A percentile compares a stretch with the other conserved stretches of the same genome.
Conservation (phyloP, 1,284 basidiomycete species). For the Leccinum fuscescens region DNA sequence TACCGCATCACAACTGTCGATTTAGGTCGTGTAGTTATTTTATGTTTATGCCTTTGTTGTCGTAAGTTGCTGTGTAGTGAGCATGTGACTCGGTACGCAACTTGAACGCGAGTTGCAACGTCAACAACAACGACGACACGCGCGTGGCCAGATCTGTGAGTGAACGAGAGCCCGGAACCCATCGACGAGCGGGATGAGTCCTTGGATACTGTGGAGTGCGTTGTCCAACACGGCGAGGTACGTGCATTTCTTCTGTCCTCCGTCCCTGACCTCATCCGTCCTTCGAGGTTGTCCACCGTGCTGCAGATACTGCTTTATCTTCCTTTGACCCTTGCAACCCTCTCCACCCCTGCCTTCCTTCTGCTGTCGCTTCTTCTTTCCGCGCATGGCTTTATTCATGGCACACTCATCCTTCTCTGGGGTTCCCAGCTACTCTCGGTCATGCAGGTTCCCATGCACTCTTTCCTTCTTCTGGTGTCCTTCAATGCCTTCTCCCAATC, state of each 20-base stretch:
- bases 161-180: slow-evolving; percentile 5
- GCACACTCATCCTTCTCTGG: slow-evolving; percentile 67
- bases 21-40: slow-evolving; percentile 7
- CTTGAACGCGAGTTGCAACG: neutral
- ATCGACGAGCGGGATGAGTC: slow-evolving; percentile 36
- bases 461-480: slow-evolving; percentile 74
- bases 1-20: slow-evolving; percentile 19
- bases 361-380: slow-evolving; percentile 78
- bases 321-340: slow-evolving; percentile 76
- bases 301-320: slow-evolving; percentile 81
- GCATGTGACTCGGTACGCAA: slow-evolving; percentile 10
- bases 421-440: slow-evolving; percentile 65
- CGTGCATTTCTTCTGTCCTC: slow-evolving; percentile 6
- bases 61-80: neutral
- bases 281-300: slow-evolving; percentile 64
- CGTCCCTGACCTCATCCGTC: slow-evolving; percentile 2
- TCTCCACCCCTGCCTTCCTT: slow-evolving; percentile 77
- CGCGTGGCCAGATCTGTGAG: neutral
- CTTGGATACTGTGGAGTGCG: slow-evolving; percentile 67
- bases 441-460: slow-evolving; percentile 77
- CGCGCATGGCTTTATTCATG: slow-evolving; percentile 71
- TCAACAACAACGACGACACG: neutral
- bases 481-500: slow-evolving; percentile 75
- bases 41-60: slow-evolving; percentile 1
- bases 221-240: slow-evolving; percentile 64